Evolutionary conservation across 805 yeast genomes (phyloP), one percentile per base, ranked within the genome.

Genomic region (Saturnispora ahearnii): DNA sequence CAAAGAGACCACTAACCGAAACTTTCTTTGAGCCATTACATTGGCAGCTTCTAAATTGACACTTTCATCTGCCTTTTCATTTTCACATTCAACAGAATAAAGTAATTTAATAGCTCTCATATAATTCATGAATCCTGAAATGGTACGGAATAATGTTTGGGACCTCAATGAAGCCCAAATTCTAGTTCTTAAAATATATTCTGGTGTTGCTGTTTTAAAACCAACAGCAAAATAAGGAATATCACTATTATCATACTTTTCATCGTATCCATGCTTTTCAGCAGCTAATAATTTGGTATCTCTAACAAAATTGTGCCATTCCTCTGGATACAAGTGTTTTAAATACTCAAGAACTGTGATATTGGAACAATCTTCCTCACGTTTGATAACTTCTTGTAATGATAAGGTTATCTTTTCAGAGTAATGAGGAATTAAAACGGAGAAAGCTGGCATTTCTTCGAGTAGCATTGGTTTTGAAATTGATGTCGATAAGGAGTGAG

Each of bases 391-490:
- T 70, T 91, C 99, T 66, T 95, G 84, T 62, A 93, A 73, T 15
- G 96, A 87, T 45, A 91, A 72, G 59, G 90, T 74, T 54, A 91
- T 91, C 80, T 89, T 91, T 73, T 91, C 99, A 56, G 93, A 76
- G 71, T 90, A 91, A 69, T 91, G 99, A 62, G 99, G 98, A 58
- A 91, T 85, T 69, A 91, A 74, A 22, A 93, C 98, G 37, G 98
- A 89, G 70, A 93, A 93, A 10, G 98, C 90, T 57, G 99, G 99
- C 99, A 93, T 93, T 76, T 91, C 90, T 71, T 93, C 99, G 59
- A 93, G 97, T 41, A 99, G 99, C 65, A 93, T 76, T 55, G 99
- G 98, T 73, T 93, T 98, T 55, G 96, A 26, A 26, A 26, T 26
- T 6, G 29, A 26, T 5, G 29, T 26, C 9, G 29, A 26, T 26